Conservation (phyloP, 345 rosid species). For the Cardamine occulta region DNA sequence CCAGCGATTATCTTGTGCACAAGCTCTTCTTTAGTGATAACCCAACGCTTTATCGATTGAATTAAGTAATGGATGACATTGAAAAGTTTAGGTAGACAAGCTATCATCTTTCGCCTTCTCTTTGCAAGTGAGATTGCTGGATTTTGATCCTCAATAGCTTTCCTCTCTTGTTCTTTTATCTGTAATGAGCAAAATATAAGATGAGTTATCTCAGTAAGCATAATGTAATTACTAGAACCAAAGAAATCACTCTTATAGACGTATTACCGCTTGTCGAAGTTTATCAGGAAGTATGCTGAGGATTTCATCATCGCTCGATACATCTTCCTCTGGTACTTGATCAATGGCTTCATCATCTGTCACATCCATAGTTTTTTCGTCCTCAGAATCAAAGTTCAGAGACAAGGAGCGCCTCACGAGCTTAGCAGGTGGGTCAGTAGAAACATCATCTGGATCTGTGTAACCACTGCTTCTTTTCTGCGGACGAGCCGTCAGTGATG, state of each 20-base stretch:
- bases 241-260: neutral
- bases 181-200: conserved; percentile 38
- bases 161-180: conserved; percentile 78
- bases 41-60: conserved; percentile 66
- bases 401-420: conserved; percentile 61
- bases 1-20: conserved; percentile 59
- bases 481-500: conserved; percentile 48
- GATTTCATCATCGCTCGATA: conserved; percentile 52
- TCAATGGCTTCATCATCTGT: conserved; percentile 33
- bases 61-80: conserved; percentile 67
- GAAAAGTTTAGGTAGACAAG: conserved; percentile 77
- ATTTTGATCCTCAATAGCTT: conserved; percentile 63
- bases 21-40: conserved; percentile 82
- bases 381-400: conserved; percentile 64
- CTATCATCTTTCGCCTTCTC: conserved; percentile 66
- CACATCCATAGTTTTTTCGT: conserved; percentile 17
- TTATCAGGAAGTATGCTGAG: conserved; percentile 57
- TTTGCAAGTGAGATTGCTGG: conserved; percentile 87
- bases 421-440: conserved; percentile 52
- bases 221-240: neutral
- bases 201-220: neutral
- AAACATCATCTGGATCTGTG: conserved; percentile 58
- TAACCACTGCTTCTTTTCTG: conserved; percentile 56
- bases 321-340: conserved; percentile 35
- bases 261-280: conserved; percentile 68